phyloP scores from a whole-genome alignment of 179 eudicot species.

The Silene coronaria region DNA sequence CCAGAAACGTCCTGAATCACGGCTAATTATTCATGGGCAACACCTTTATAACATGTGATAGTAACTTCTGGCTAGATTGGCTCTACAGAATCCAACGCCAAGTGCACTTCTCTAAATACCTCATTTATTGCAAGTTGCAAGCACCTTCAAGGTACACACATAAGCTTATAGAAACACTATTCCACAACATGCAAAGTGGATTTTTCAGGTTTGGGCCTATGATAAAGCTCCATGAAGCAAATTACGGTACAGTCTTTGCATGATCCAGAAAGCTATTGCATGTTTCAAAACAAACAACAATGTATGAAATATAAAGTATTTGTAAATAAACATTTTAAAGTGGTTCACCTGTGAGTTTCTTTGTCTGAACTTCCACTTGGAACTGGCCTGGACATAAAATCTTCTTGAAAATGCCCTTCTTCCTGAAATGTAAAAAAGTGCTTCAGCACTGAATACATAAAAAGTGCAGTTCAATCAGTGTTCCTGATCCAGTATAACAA shows the following conservation, averaged over 20 bases:
- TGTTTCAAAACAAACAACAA: neutral
- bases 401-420: constrained; percentile 24
- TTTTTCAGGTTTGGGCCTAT: neutral
- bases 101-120: neutral
- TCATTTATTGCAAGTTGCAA: neutral
- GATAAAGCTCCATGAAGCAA: constrained; percentile 5
- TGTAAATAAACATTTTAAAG: neutral
- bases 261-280: neutral
- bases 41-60: neutral
- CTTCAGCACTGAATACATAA: constrained; percentile 2
- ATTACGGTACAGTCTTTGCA: neutral
- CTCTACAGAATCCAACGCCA: neutral
- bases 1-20: neutral
- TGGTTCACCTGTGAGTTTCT: constrained; percentile 52
- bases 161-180: neutral
- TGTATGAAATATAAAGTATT: neutral
- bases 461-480: constrained; percentile 8
- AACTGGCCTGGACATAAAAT: constrained; percentile 20
- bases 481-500: constrained; percentile 17
- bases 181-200: neutral
- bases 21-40: neutral
- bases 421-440: constrained; percentile 37
- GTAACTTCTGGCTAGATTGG: neutral
- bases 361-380: constrained; percentile 14
- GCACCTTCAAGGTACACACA: neutral